These are phyloP conservation scores for Heterobasidion parviporum DNA, from an alignment of 1,284 basidiomycete species.

Conservation along the genomic window DNA sequence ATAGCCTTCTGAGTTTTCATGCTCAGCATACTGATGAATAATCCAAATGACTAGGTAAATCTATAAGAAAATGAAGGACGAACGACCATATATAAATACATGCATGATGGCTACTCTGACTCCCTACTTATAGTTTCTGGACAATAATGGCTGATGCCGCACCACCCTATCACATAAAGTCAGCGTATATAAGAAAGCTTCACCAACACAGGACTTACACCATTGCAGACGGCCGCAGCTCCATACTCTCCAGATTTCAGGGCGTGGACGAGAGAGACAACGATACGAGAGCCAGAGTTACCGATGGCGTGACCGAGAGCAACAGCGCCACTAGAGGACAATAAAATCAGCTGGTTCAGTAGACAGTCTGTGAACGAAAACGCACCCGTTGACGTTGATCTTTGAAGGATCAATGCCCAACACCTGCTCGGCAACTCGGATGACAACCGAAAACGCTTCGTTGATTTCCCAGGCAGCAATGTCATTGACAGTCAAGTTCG, in stretches of 20 bases:
- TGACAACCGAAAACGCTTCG: slow-evolving; percentile 96
- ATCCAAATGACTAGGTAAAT: neutral
- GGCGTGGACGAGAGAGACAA: slow-evolving; percentile 90
- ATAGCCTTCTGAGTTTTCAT: no score
- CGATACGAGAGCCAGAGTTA: slow-evolving; percentile 91
- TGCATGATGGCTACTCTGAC: neutral
- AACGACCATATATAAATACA: slow-evolving; percentile 9
- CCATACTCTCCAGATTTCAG: slow-evolving; percentile 96
- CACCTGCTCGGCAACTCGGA: slow-evolving; percentile 86
- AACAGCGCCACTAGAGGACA: slow-evolving; percentile 68
- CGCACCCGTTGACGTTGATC: slow-evolving; percentile 88
- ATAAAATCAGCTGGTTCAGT: neutral
- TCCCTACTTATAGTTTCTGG: slow-evolving; percentile 61
- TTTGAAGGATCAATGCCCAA: slow-evolving; percentile 80
- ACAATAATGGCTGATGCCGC: slow-evolving; percentile 88
- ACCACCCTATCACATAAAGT: slow-evolving; percentile 57
- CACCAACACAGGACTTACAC: slow-evolving; percentile 45
- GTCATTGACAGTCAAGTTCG: slow-evolving; percentile 78
- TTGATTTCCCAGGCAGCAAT: slow-evolving; percentile 96
- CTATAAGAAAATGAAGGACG: slow-evolving; percentile 4
- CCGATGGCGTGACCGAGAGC: slow-evolving; percentile 94
- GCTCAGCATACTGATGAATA: neutral
- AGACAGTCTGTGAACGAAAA: slow-evolving; percentile 9
- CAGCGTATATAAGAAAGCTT: slow-evolving; percentile 1
- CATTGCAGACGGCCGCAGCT: slow-evolving; percentile 97